These are phyloP conservation scores for Linnemannia elongata DNA, from an alignment of 192 early-diverging fungal species.

Conservation along the genomic window DNA sequence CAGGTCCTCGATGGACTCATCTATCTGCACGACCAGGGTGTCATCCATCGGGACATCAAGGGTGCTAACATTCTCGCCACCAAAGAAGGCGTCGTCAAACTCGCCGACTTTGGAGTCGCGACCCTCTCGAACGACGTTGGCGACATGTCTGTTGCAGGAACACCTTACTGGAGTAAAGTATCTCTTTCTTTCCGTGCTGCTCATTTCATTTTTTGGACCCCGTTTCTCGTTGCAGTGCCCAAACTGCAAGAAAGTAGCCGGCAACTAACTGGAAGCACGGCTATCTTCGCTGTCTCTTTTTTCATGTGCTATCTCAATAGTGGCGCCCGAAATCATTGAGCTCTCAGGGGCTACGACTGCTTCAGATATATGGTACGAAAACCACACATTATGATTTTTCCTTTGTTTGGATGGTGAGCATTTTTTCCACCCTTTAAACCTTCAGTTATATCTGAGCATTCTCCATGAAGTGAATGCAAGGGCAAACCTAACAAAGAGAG, in stretches of 20 bases:
- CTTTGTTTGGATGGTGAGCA: neutral
- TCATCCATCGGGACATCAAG: slow-evolving; percentile 96
- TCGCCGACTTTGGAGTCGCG: slow-evolving; percentile 85
- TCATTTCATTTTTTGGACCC: neutral
- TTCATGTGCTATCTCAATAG: slow-evolving; percentile 20
- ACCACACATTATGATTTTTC: too few species aligned
- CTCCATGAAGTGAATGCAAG: neutral
- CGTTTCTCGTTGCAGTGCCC: neutral
- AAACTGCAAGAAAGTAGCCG: neutral
- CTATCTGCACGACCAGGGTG: slow-evolving; percentile 88
- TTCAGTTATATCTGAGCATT: neutral
- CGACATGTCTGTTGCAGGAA: slow-evolving; percentile 68
- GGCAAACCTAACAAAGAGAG: neutral
- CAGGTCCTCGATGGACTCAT: slow-evolving; percentile 91
- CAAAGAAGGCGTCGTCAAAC: slow-evolving; percentile 78
- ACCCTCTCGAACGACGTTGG: slow-evolving; percentile 67
- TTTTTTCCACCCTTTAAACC: neutral
- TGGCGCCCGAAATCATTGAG: slow-evolving; percentile 81
- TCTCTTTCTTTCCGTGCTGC: neutral
- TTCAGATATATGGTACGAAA: slow-evolving; percentile 72
- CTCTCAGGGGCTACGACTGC: slow-evolving; percentile 76
- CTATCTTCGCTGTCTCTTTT: neutral
- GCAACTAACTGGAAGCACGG: neutral
- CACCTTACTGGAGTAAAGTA: slow-evolving; percentile 77
- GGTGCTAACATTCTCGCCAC: slow-evolving; percentile 81